A percentile compares a stretch with the other conserved stretches of the same genome.
Evolutionary conservation across 148 eudicot genomes (phyloP).

Genomic region (Polygonum maritimum): DNA sequence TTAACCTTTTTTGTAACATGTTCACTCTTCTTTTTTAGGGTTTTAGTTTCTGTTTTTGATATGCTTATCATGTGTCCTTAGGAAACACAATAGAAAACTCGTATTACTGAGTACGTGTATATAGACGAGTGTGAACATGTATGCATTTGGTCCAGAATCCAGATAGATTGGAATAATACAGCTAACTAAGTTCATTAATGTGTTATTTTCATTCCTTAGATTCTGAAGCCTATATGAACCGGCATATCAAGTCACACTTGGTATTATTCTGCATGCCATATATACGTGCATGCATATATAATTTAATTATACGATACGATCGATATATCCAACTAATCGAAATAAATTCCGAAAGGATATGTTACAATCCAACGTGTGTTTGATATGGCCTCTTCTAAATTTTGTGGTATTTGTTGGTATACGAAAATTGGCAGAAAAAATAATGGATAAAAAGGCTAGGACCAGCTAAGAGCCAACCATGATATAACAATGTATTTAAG

Average conservation of each 20-base stretch:
- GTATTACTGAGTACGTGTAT: no score
- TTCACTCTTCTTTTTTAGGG: no score
- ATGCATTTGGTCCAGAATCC: not conserved
- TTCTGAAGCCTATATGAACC: conserved; percentile 3
- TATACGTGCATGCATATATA: not conserved
- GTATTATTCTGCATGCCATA: not conserved
- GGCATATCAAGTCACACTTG: conserved; percentile 2
- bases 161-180: not conserved
- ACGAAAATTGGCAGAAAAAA: no score
- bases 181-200: conserved; percentile 3
- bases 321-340: not conserved
- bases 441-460: not conserved
- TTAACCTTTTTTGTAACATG: no score
- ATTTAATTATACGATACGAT: not conserved
- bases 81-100: no score
- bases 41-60: no score
- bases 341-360: conserved; percentile 1
- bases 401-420: not conserved
- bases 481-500: not conserved
- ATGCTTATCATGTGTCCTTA: no score
- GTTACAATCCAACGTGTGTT: not conserved
- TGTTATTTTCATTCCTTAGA: not conserved
- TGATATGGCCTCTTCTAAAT: not conserved
- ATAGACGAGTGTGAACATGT: not conserved
- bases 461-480: not conserved